phyloP scores from a whole-genome alignment of 257 asterid genomes.

The Solanum pinnatisectum region DNA sequence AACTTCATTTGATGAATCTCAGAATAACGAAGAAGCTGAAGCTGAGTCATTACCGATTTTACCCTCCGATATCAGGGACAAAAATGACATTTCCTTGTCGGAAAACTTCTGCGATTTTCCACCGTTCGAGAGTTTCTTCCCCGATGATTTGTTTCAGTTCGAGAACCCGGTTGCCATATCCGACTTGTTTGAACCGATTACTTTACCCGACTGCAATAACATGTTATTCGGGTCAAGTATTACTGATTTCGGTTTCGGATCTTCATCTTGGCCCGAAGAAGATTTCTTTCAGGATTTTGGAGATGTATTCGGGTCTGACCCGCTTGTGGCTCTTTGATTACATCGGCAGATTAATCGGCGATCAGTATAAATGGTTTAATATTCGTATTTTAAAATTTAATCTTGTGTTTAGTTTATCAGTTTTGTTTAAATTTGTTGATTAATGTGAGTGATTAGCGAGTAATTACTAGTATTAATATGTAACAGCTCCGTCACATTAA shows the following conservation, averaged over 20 bases:
- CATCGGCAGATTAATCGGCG: not conserved
- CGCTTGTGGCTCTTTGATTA: constrained; percentile 41
- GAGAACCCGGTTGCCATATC: constrained; percentile 34
- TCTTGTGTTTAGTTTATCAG: not conserved
- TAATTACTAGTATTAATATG: not conserved
- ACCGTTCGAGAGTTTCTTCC: constrained; percentile 14
- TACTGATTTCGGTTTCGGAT: constrained; percentile 29
- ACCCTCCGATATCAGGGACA: not conserved
- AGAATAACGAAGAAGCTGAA: constrained; percentile 32
- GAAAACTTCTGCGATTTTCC: constrained; percentile 31
- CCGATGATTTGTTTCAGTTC: constrained; percentile 41
- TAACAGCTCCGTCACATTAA: constrained; percentile 19
- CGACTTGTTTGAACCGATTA: constrained; percentile 38
- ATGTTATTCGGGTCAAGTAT: constrained; percentile 33
- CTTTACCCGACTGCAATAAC: constrained; percentile 19
- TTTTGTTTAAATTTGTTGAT: constrained; percentile 7
- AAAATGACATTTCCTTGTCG: constrained; percentile 7
- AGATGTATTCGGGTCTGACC: constrained; percentile 93
- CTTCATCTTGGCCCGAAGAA: constrained; percentile 29
- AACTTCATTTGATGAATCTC: constrained; percentile 29
- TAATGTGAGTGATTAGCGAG: not conserved
- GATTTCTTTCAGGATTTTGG: constrained; percentile 66
- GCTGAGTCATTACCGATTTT: constrained; percentile 25
- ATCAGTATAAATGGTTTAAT: not conserved
- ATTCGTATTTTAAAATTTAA: not conserved